phyloP scores from a whole-genome alignment of 225 moss, liverwort and hornwort species.

The Polytrichum formosum region DNA sequence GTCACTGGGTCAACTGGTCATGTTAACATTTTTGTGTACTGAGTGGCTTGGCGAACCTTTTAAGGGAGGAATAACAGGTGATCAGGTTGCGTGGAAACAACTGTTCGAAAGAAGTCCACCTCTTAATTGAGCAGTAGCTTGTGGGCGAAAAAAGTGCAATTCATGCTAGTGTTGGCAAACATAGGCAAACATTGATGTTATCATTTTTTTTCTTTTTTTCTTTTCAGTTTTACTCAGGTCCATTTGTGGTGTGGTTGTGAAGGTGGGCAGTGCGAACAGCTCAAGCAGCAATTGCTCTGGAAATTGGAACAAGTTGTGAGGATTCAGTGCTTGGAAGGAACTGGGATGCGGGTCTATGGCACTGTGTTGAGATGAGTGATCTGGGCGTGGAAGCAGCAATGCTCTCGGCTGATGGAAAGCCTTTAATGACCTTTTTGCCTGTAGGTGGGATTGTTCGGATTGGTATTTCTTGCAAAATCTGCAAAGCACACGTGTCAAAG shows the following conservation, averaged over 20 bases:
- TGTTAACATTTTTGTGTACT: too few relatives aligned
- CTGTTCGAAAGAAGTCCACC: too few relatives aligned
- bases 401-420: conserved; percentile 76
- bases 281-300: conserved; percentile 70
- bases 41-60: too few relatives aligned
- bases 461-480: conserved; percentile 74
- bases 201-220: too few relatives aligned
- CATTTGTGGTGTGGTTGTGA: conserved; percentile 11
- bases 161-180: too few relatives aligned
- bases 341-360: conserved; percentile 51
- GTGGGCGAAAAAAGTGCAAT: too few relatives aligned
- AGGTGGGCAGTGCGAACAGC: conserved; percentile 84
- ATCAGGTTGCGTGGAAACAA: too few relatives aligned
- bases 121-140: too few relatives aligned
- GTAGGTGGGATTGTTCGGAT: conserved; percentile 75
- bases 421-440: conserved; percentile 72
- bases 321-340: conserved; percentile 35
- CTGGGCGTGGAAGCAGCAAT: conserved; percentile 74
- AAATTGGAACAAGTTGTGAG: conserved; percentile 45
- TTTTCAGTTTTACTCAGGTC: too few relatives aligned
- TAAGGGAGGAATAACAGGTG: too few relatives aligned
- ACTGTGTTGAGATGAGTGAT: conserved; percentile 76
- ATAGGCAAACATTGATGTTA: too few relatives aligned
- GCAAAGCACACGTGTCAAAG: conserved; percentile 70
- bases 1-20: too few relatives aligned